phyloP scores from a whole-genome alignment of 345 rosid genomes.

The Clausena lansium region DNA sequence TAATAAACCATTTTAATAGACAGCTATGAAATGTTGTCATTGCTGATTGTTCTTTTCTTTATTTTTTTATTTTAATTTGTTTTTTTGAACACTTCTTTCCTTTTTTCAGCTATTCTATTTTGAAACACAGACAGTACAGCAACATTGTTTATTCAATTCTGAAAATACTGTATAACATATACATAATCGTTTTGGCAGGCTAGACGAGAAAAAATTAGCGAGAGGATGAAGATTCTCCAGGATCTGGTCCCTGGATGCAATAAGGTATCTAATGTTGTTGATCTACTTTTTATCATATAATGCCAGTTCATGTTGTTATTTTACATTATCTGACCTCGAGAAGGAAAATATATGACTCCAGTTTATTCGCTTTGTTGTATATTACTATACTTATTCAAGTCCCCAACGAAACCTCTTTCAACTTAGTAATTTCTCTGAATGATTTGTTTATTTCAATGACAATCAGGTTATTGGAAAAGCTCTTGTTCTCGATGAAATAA shows the following conservation, averaged over 20 bases:
- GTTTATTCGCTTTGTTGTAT: neutral
- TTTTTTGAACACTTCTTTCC: neutral
- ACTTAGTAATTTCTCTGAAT: neutral
- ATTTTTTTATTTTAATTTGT: neutral
- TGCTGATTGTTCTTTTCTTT: neutral
- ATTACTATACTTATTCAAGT: neutral
- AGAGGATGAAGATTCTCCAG: constrained; percentile 93
- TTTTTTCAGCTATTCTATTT: neutral
- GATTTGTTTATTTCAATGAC: neutral
- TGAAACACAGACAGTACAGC: neutral
- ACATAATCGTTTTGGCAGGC: constrained; percentile 48
- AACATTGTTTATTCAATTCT: neutral
- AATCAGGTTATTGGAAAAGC: constrained; percentile 95
- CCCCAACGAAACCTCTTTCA: neutral
- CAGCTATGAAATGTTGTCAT: neutral
- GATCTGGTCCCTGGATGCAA: constrained; percentile 94
- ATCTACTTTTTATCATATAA: neutral
- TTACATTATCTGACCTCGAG: neutral
- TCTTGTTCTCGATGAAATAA: constrained; percentile 94
- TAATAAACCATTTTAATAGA: neutral
- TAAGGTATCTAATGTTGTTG: constrained; percentile 49
- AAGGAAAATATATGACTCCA: constrained; percentile 4
- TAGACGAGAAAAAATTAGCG: constrained; percentile 95
- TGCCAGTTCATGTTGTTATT: neutral
- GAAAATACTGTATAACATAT: neutral